phyloP scores from a whole-genome alignment of 768 basidiomycete species.

The Trametes cubensis region DNA sequence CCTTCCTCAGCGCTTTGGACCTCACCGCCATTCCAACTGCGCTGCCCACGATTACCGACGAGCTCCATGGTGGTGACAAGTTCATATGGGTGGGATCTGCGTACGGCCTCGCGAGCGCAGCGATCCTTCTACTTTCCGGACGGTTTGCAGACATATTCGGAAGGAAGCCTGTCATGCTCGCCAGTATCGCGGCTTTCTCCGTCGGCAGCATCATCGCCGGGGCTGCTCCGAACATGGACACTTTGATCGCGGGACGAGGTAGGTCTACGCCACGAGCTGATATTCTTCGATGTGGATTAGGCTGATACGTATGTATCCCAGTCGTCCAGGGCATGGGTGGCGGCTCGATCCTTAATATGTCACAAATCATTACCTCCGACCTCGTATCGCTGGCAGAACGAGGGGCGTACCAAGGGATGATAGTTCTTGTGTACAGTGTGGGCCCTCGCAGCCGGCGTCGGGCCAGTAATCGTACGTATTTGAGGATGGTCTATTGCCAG shows the following conservation, averaged over 20 bases:
- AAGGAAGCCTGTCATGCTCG: slow-evolving; percentile 37
- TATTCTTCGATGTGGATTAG: not conserved
- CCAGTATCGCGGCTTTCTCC: slow-evolving; percentile 39
- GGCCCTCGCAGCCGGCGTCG: slow-evolving; percentile 32
- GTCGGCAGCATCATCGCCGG: slow-evolving; percentile 49
- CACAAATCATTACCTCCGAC: slow-evolving; percentile 41
- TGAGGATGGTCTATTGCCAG: not conserved
- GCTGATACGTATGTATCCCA: not conserved
- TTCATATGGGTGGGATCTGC: slow-evolving; percentile 51
- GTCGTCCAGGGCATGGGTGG: slow-evolving; percentile 40
- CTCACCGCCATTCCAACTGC: slow-evolving; percentile 42
- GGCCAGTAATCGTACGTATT: slow-evolving; percentile 31
- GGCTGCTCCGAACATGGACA: slow-evolving; percentile 42
- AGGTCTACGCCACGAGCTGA: not conserved
- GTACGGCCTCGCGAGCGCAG: slow-evolving; percentile 46
- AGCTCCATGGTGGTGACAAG: slow-evolving; percentile 38
- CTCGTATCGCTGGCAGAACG: slow-evolving; percentile 43
- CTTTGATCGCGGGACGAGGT: slow-evolving; percentile 46
- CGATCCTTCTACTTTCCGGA: slow-evolving; percentile 44
- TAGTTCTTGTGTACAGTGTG: slow-evolving; percentile 31
- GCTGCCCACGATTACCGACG: slow-evolving; percentile 45
- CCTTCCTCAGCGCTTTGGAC: slow-evolving; percentile 30
- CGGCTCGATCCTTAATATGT: slow-evolving; percentile 32
- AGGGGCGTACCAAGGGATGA: slow-evolving; percentile 36
- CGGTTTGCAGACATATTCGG: slow-evolving; percentile 45